Percentiles rank a stretch among this genome's conserved stretches.
Evolutionary conservation across 495 filamentous ascomycete genomes (phyloP).

Genomic region (Hypoxylon cercidicola): DNA sequence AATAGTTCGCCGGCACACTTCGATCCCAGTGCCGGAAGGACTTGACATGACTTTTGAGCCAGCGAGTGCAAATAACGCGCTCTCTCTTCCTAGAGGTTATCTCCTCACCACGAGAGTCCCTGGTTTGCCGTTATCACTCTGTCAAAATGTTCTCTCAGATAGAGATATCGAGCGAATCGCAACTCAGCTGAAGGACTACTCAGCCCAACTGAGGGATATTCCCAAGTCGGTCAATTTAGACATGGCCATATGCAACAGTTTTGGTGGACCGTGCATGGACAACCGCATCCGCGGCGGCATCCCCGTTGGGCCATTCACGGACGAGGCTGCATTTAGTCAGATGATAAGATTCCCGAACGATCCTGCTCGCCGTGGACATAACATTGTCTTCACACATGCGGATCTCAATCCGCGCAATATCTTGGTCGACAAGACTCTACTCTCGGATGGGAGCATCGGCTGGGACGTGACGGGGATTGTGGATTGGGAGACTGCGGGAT

Average conservation of each 20-base stretch:
- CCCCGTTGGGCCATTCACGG: conserved; percentile 46
- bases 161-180: conserved; percentile 34
- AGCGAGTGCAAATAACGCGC: conserved; percentile 15
- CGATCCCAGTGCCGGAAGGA: conserved; percentile 41
- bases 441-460: conserved; percentile 24
- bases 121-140: conserved; percentile 34
- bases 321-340: conserved; percentile 49
- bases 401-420: conserved; percentile 61
- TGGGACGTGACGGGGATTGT: conserved; percentile 36
- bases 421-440: conserved; percentile 48
- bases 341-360: conserved; percentile 44
- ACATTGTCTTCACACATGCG: conserved; percentile 57
- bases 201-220: conserved; percentile 42
- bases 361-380: conserved; percentile 43
- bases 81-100: conserved; percentile 17
- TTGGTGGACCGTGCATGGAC: conserved; percentile 40
- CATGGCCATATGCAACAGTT: conserved; percentile 42
- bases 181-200: conserved; percentile 41
- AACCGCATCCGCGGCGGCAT: conserved; percentile 36
- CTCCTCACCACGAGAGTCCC: conserved; percentile 41
- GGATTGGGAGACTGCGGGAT: conserved; percentile 38
- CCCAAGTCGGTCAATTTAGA: conserved; percentile 27
- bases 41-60: conserved; percentile 33
- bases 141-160: conserved; percentile 40
- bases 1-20: conserved; percentile 40